Conservation (phyloP, 2,329 filamentous ascomycete species). For the Orbilia ellipsospora region DNA sequence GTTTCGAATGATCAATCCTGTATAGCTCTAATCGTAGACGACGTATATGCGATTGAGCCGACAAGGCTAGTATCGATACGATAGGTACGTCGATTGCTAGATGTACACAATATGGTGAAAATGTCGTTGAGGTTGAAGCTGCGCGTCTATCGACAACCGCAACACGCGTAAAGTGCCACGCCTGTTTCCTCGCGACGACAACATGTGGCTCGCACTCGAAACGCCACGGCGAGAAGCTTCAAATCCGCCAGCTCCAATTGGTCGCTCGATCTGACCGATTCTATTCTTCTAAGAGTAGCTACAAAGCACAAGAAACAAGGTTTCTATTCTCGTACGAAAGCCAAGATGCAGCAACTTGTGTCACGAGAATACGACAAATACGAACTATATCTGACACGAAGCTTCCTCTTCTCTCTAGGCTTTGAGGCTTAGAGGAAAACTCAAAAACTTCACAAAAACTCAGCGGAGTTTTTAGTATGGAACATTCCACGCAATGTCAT, state of each 20-base stretch:
- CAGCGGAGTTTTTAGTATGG: not conserved
- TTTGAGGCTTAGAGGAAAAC: conserved; percentile 2
- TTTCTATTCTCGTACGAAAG: conserved; percentile 3
- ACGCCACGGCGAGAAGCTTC: not conserved
- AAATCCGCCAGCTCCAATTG: conserved; percentile 4
- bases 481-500: conserved; percentile 2
- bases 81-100: not conserved
- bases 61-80: not conserved
- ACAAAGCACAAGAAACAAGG: not conserved
- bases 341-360: not conserved
- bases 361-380: not conserved
- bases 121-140: conserved; percentile 11
- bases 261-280: not conserved
- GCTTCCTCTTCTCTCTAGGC: not conserved
- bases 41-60: too few species aligned
- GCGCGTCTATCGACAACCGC: not conserved
- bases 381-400: not conserved
- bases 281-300: not conserved
- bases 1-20: not conserved
- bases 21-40: too few species aligned
- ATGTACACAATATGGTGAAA: too few species aligned
- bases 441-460: not conserved
- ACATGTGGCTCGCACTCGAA: conserved; percentile 10
- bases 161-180: conserved; percentile 13
- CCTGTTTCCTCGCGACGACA: conserved; percentile 2